Base-by-base conservation (phyloP, 306 rosid species). In the Argentina anserina region DNA sequence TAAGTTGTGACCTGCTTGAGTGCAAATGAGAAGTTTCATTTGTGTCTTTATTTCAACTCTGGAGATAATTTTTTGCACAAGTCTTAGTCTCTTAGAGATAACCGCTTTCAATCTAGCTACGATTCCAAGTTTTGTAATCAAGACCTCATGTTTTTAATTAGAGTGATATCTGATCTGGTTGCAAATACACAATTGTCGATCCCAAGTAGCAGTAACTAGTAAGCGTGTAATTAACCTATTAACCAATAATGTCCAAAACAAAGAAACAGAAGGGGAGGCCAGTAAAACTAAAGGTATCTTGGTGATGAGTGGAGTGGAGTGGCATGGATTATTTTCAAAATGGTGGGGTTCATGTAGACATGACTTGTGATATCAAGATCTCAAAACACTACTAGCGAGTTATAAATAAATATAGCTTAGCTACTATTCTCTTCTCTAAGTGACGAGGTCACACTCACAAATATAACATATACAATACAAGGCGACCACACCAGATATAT, bases 361-460 rank as follows among this genome's bases (percentile, higher is more conserved):
- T 4, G 71, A 74, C 52, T 36, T 43, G 55, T 61, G 55, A 70
- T 70, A 13, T 33, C 36, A 33, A 33, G 11, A 8, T 14, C 50
- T 36, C 9, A 65, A 34, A 34, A 65, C 42, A 36, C 28, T 49
- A 69, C 40, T 59, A 59, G 14, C 29, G 17, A 29, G 63, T 26
- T 10, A 9, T 53, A n/a, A 20, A 59, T 59, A 59, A 6, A 5
- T 14, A 59, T 5, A 13, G n/a, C n/a, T 36, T 65, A 13, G 42
- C 31, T 31, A 71, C 75, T 84, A 56, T 82, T 79, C 45, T 72
- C 31, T 45, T 73, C 76, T 18, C 43, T 50, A 73, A 64, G 63
- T 81, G 86, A 72, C 75, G 78, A 67, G 64, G 63, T 73, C 76
- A 76, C 75, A 78, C 76, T 65, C 53, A 25, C 17, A 69, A 2